These are phyloP conservation scores for Colletotrichum chlorophyti DNA, from an alignment of 2,329 filamentous ascomycete genomes.

Conservation along the genomic window DNA sequence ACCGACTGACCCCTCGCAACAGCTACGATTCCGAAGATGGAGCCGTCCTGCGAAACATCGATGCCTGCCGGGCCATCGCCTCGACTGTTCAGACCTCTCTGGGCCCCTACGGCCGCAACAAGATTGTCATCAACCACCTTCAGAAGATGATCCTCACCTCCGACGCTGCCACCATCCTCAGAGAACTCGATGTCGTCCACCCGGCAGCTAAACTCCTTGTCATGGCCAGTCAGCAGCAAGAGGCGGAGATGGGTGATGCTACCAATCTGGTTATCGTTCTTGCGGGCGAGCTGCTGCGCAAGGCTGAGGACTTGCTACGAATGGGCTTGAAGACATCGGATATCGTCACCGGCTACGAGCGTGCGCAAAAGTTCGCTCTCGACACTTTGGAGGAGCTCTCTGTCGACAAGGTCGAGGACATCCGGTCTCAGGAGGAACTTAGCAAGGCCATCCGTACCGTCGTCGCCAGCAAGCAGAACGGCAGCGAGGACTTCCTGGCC, in stretches of 20 bases:
- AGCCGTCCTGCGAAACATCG: constrained; percentile 97
- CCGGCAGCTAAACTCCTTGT: constrained; percentile 96
- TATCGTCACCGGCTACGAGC: constrained; percentile 94
- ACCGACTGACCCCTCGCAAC: constrained; percentile 41
- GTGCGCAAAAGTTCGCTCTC: constrained; percentile 87
- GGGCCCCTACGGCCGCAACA: constrained; percentile 97
- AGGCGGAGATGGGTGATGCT: constrained; percentile 98
- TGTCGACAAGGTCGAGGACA: constrained; percentile 88
- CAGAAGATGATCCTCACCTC: constrained; percentile 99
- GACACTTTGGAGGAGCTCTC: constrained; percentile 86
- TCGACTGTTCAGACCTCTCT: constrained; percentile 97
- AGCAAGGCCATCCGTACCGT: constrained; percentile 96
- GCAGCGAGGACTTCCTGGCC: constrained; percentile 88
- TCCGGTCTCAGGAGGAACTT: constrained; percentile 81
- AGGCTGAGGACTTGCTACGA: constrained; percentile 93
- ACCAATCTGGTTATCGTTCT: constrained; percentile 97
- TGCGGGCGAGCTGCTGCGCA: constrained; percentile 92
- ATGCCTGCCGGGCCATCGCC: constrained; percentile 94
- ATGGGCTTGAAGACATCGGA: constrained; percentile 99
- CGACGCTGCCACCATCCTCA: constrained; percentile 95
- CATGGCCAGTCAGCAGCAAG: constrained; percentile 99
- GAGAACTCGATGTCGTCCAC: constrained; percentile 97
- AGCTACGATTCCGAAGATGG: constrained; percentile 99
- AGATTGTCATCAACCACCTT: constrained; percentile 99
- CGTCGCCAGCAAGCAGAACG: constrained; percentile 94